A percentile compares a stretch with the other conserved stretches of the same genome.
Evolutionary conservation across 352 stramenopile genomes (phyloP).

Genomic region (Phytophthora idaei): DNA sequence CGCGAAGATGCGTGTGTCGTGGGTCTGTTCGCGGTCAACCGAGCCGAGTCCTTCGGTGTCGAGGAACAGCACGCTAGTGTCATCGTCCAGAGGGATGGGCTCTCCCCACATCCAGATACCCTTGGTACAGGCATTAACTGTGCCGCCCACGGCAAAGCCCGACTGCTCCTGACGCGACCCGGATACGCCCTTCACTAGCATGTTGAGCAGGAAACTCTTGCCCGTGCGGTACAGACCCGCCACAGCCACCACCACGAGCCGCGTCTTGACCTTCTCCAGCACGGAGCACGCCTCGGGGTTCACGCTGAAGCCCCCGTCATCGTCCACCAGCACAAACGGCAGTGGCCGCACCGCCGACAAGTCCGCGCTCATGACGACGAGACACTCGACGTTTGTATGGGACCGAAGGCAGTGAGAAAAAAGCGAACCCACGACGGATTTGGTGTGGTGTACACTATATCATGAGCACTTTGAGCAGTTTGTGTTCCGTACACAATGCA

Average conservation of each 20-base stretch:
- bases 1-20: conserved; percentile 92
- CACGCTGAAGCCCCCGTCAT: conserved; percentile 80
- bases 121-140: conserved; percentile 90
- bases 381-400: conserved; percentile 12
- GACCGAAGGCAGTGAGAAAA: conserved; percentile 2
- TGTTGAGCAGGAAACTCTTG: conserved; percentile 92
- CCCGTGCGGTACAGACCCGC: conserved; percentile 89
- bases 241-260: conserved; percentile 86
- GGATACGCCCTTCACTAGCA: conserved; percentile 57
- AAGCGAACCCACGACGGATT: conserved; percentile 28
- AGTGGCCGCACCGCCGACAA: conserved; percentile 54
- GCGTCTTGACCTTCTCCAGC: conserved; percentile 75
- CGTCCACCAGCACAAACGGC: conserved; percentile 81
- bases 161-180: conserved; percentile 9
- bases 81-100: conserved; percentile 71
- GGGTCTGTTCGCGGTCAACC: conserved; percentile 81
- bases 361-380: conserved; percentile 34
- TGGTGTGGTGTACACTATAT: neutral
- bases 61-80: conserved; percentile 83
- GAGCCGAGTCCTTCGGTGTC: conserved; percentile 91
- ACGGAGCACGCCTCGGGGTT: conserved; percentile 73
- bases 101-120: conserved; percentile 93
- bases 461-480: neutral
- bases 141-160: conserved; percentile 85
- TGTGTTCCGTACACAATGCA: neutral